Base-by-base conservation (phyloP, 2,329 filamentous ascomycete species). In the Penicillium sp. region DNA sequence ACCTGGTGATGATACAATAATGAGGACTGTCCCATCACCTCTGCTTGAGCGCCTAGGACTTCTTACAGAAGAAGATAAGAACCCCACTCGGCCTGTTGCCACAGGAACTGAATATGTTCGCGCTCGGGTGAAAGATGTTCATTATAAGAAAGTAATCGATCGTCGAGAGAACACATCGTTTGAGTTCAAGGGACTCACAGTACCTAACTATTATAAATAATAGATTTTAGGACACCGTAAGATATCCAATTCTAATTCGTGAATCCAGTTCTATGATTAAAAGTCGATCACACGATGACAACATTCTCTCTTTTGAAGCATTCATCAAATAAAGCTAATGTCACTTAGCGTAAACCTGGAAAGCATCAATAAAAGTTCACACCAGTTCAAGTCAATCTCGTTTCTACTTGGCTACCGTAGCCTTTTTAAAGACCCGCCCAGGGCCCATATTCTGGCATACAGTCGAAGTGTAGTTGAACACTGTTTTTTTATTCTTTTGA, bases 31-130 rank as follows among this genome's bases (percentile, higher is more conserved):
- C 10, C 69, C 73, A 7, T 73, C 72, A 18, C 69, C 74, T 34
- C 48, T 74, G 11, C 62, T 77, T 19, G 70, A 70, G 8, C 69
- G 72, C 2, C 60, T 74, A 3, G 76, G 74, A 1, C 62, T 78
- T 2, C 63, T 78, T 28, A 70, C 68, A 1, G 72, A 74, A 3
- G 71, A 75, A 29, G 74, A 78, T 52, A 75, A 74, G 51, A 66
- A 75, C 53, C 50, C 67, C 1, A 72, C 62, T 33, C 63, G 60
- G 31, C 67, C 69, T 5, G 71, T 72, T 1, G 68, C 74, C 0
- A 72, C 72, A 1, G 77, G 77, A 0, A 77, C 74, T 1, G 76
- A 79, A 39, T 80, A 79, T 51, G 76, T 79, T 11, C 71, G 77
- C 2, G 78, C 77, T 1, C 67, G 77, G 8, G 77, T 79, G 21